These are phyloP conservation scores for Gastroboletus turbinatus DNA, from an alignment of 1,284 basidiomycete genomes.

Conservation along the genomic window DNA sequence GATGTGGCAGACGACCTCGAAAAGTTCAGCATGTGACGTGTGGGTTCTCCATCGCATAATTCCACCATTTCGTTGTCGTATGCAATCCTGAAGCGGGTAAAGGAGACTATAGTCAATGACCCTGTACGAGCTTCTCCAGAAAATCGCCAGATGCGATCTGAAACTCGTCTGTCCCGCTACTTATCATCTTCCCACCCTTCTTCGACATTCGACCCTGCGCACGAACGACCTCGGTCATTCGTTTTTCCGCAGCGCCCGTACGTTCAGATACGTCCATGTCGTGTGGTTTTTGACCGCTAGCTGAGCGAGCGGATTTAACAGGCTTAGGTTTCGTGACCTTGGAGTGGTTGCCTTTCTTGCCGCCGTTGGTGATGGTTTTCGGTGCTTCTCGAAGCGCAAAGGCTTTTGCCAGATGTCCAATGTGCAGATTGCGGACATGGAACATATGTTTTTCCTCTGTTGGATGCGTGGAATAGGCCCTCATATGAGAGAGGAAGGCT, in stretches of 20 bases:
- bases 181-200: slow-evolving; percentile 78
- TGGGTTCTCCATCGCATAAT: background rate
- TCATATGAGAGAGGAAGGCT: slow-evolving; percentile 90
- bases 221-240: slow-evolving; percentile 88
- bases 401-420: slow-evolving; percentile 95
- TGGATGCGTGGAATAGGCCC: slow-evolving; percentile 98
- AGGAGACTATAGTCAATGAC: slow-evolving; percentile 9
- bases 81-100: background rate
- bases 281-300: slow-evolving; percentile 24
- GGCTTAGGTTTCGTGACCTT: slow-evolving; percentile 38
- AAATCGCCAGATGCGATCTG: slow-evolving; percentile 73
- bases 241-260: slow-evolving; percentile 53
- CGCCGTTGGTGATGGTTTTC: slow-evolving; percentile 51
- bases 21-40: slow-evolving; percentile 1
- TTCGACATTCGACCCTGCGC: slow-evolving; percentile 81
- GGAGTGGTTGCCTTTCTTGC: slow-evolving; percentile 24
- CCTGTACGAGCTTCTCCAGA: slow-evolving; percentile 63
- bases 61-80: background rate
- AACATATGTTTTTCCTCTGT: slow-evolving; percentile 94
- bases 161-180: slow-evolving; percentile 76
- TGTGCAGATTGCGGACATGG: slow-evolving; percentile 89
- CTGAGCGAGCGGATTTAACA: slow-evolving; percentile 1
- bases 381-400: slow-evolving; percentile 96
- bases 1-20: background rate
- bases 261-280: slow-evolving; percentile 43